Conservation (phyloP, 1,139 yeast genomes). For the Yarrowia galli region DNA sequence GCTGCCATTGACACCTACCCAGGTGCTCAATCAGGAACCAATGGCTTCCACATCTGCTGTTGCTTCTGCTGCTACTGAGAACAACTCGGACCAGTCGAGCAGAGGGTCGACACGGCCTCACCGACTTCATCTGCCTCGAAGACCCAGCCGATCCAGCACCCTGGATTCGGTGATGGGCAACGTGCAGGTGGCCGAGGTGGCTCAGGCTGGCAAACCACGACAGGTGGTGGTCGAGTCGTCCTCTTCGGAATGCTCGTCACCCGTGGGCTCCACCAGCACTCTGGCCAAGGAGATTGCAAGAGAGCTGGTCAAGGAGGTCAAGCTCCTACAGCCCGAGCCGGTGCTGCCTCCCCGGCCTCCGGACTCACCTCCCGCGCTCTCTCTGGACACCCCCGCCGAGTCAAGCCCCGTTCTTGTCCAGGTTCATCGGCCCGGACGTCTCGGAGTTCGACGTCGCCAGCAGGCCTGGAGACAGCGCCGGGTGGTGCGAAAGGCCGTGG, state of each 20-base stretch:
- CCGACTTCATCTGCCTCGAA: constrained; percentile 18
- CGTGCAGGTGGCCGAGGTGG: background rate
- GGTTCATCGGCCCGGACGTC: background rate
- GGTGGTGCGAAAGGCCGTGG: constrained; percentile 5
- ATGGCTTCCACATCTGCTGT: background rate
- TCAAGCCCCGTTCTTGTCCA: background rate
- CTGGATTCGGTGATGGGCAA: background rate
- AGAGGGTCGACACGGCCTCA: background rate
- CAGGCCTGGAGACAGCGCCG: constrained; percentile 35
- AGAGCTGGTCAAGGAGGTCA: constrained; percentile 31
- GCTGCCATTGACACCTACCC: constrained; percentile 11
- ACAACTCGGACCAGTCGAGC: background rate
- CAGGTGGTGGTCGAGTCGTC: background rate
- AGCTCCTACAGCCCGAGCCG: constrained; percentile 26
- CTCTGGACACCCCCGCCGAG: background rate
- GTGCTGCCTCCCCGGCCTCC: background rate
- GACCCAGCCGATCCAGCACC: constrained; percentile 16
- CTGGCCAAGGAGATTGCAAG: constrained; percentile 31
- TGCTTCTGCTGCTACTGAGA: background rate
- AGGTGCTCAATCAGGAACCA: constrained; percentile 18
- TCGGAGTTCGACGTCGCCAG: constrained; percentile 26
- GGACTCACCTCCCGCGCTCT: constrained; percentile 3
- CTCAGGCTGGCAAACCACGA: background rate
- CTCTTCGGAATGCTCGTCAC: background rate
- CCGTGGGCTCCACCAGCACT: background rate